Conservation (phyloP, 371 early-diverging fungal genomes). For the Pancytospora philotis region DNA sequence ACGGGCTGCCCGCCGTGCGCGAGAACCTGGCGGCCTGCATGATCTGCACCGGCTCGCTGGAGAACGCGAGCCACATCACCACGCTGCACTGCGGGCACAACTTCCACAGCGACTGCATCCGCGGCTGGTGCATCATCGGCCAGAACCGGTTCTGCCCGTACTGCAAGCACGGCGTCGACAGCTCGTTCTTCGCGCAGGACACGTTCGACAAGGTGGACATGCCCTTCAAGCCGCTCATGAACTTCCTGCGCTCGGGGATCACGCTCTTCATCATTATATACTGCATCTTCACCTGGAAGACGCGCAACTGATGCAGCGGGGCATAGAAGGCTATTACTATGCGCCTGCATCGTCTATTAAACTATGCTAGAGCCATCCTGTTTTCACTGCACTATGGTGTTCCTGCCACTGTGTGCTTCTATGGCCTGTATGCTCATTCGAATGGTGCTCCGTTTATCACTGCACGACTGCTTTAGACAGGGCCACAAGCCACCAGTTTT, state of each 20-base stretch:
- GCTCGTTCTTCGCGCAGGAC: slow-evolving; percentile 34
- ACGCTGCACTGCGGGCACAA: slow-evolving; percentile 57
- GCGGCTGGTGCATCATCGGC: slow-evolving; percentile 80
- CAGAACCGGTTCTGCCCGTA: slow-evolving; percentile 85
- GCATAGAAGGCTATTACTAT: no score
- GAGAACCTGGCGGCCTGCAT: slow-evolving; percentile 40
- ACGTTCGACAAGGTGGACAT: slow-evolving; percentile 55
- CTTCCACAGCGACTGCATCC: slow-evolving; percentile 74
- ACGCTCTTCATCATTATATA: slow-evolving; percentile 44
- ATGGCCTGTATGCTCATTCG: no score
- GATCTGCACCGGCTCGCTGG: slow-evolving; percentile 45
- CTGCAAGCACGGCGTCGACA: slow-evolving; percentile 62
- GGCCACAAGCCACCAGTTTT: no score
- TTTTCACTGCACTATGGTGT: no score
- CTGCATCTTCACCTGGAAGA: neutral
- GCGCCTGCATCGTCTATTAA: no score
- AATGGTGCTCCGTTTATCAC: no score
- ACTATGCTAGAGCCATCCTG: no score
- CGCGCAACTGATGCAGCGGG: neutral
- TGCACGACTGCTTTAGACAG: no score
- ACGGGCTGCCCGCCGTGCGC: slow-evolving; percentile 35
- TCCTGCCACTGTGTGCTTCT: no score
- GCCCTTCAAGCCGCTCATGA: slow-evolving; percentile 51
- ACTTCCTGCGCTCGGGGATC: slow-evolving; percentile 52
- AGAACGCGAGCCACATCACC: slow-evolving; percentile 21